These are phyloP conservation scores for Trichosporon sp. DNA, from an alignment of 1,284 basidiomycete species.

Conservation along the genomic window DNA sequence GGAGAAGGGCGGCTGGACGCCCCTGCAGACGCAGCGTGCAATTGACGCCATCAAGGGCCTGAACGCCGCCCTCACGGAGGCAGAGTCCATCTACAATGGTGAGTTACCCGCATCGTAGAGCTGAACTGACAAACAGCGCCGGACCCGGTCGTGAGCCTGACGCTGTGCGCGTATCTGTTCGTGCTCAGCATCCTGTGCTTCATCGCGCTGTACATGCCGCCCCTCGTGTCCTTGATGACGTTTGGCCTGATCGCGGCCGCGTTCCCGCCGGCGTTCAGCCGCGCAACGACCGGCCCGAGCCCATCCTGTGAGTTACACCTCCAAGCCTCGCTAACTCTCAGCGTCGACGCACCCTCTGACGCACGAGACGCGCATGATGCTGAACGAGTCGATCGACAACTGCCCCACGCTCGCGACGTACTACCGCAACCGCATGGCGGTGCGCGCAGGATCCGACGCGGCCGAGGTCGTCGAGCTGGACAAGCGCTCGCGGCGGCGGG, in stretches of 20 bases:
- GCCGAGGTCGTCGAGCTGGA: constrained; percentile 37
- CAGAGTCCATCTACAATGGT: constrained; percentile 44
- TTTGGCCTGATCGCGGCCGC: background rate
- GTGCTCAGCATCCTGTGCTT: constrained; percentile 8
- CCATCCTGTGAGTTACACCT: constrained; percentile 11
- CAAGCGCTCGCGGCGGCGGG: constrained; percentile 26
- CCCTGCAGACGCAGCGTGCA: constrained; percentile 40
- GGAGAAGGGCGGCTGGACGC: constrained; percentile 39
- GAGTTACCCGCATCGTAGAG: constrained; percentile 14
- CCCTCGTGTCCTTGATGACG: background rate
- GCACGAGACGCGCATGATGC: constrained; percentile 34
- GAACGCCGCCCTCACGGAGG: constrained; percentile 33
- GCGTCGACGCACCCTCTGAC: constrained; percentile 1
- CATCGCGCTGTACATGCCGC: constrained; percentile 3
- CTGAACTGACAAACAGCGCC: constrained; percentile 16
- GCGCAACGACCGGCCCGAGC: background rate
- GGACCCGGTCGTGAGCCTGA: constrained; percentile 12
- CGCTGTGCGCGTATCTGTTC: constrained; percentile 15
- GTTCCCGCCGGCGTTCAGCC: background rate
- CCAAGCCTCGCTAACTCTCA: background rate
- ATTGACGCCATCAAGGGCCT: constrained; percentile 37
- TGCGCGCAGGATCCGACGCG: constrained; percentile 32
- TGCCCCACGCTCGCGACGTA: constrained; percentile 36
- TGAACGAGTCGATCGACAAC: constrained; percentile 42
- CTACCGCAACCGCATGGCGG: constrained; percentile 34